A percentile compares a stretch with the other conserved stretches of the same genome.
Conservation (phyloP, 805 yeast genomes). For the Candida sakaeoensis region DNA sequence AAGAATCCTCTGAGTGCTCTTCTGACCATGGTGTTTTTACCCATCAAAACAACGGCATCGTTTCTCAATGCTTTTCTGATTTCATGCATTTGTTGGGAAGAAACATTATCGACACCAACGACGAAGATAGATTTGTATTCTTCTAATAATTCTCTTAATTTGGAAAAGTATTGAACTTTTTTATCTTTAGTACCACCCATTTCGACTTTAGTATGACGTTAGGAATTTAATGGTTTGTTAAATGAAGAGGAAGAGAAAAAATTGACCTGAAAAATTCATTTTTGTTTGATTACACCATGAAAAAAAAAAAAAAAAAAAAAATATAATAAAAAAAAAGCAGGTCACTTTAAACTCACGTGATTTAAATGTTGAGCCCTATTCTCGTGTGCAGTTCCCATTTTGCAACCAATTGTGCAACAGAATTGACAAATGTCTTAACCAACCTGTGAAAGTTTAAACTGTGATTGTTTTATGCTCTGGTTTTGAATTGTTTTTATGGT, state of each 20-base stretch:
- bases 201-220: slow-evolving; percentile 82
- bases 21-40: slow-evolving; percentile 99
- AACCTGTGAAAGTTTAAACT: neutral
- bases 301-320: neutral
- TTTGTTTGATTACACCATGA: neutral
- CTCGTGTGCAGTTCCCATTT: neutral
- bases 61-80: slow-evolving; percentile 96
- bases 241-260: neutral
- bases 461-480: slow-evolving; percentile 1
- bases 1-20: slow-evolving; percentile 98
- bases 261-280: neutral
- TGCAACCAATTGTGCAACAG: slow-evolving; percentile 1
- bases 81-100: slow-evolving; percentile 99
- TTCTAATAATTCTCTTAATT: slow-evolving; percentile 91
- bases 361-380: neutral
- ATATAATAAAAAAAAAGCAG: too few relatives aligned
- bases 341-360: too few relatives aligned
- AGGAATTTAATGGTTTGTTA: slow-evolving; percentile 77
- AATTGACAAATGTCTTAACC: too few relatives aligned
- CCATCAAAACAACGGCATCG: slow-evolving; percentile 95
- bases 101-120: slow-evolving; percentile 99
- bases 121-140: slow-evolving; percentile 98
- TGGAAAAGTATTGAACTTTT: slow-evolving; percentile 91
- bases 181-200: slow-evolving; percentile 99
- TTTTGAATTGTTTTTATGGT: neutral